A percentile compares a stretch with the other conserved stretches of the same genome.
Evolutionary conservation across 352 stramenopile genomes (phyloP).

Genomic region (Phytophthora citricola): DNA sequence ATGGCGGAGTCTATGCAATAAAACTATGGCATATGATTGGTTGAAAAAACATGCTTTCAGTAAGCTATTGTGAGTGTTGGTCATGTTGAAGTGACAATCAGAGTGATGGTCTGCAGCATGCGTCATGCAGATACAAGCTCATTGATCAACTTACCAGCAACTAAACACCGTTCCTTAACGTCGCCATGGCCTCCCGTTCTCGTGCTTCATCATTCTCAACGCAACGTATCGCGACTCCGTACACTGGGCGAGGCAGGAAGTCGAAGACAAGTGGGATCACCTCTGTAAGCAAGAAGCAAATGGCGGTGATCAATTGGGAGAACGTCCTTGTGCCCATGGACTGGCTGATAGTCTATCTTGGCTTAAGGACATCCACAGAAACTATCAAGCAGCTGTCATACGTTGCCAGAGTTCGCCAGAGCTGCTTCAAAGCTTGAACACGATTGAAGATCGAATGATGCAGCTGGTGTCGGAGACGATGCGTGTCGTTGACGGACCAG

Average conservation of each 20-base stretch:
- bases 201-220: slow-evolving; percentile 11
- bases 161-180: not conserved
- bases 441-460: slow-evolving; percentile 46
- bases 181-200: slow-evolving; percentile 11
- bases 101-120: slow-evolving; percentile 8
- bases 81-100: slow-evolving; percentile 18
- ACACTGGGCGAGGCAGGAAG: slow-evolving; percentile 6
- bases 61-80: slow-evolving; percentile 16
- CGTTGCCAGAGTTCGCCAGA: slow-evolving; percentile 22
- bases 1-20: slow-evolving; percentile 7
- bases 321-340: slow-evolving; percentile 53
- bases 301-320: slow-evolving; percentile 59
- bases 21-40: slow-evolving; percentile 22
- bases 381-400: slow-evolving; percentile 34
- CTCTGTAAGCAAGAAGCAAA: slow-evolving; percentile 16
- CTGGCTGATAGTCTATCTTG: slow-evolving; percentile 48
- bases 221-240: slow-evolving; percentile 8
- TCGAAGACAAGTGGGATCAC: not conserved
- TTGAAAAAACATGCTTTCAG: slow-evolving; percentile 4
- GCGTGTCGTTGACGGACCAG: slow-evolving; percentile 23
- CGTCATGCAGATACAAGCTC: not conserved
- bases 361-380: slow-evolving; percentile 27
- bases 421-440: slow-evolving; percentile 15
- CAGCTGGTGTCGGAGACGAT: slow-evolving; percentile 42
- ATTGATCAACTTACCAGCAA: slow-evolving; percentile 21